These are phyloP conservation scores for Stachybotrys chartarum DNA, from an alignment of 2,329 filamentous ascomycete genomes.

Conservation along the genomic window DNA sequence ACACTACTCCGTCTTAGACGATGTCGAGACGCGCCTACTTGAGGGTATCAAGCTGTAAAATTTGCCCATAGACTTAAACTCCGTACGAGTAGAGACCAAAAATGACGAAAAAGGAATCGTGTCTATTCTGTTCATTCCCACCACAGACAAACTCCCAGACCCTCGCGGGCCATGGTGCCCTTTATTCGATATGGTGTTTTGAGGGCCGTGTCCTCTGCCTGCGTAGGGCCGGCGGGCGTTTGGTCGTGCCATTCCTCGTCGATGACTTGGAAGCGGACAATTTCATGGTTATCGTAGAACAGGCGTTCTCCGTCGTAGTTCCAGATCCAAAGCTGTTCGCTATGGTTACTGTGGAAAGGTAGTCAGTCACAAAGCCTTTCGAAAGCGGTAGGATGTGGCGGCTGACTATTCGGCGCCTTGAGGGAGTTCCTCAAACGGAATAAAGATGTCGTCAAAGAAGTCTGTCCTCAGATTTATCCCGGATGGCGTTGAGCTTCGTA, in stretches of 20 bases:
- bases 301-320: conserved; percentile 65
- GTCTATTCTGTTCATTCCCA: conserved; percentile 38
- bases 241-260: conserved; percentile 90
- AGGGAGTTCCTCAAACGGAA: conserved; percentile 67
- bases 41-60: conserved; percentile 36
- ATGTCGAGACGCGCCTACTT: conserved; percentile 78
- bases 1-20: conserved; percentile 85
- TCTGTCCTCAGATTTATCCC: conserved; percentile 77
- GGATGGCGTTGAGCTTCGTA: conserved; percentile 63
- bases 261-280: conserved; percentile 78
- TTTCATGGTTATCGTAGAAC: conserved; percentile 86
- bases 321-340: conserved; percentile 81
- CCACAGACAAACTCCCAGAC: conserved; percentile 57
- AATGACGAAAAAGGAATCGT: conserved; percentile 1
- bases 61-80: conserved; percentile 15
- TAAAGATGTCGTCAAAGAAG: conserved; percentile 90
- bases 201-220: conserved; percentile 53
- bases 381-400: conserved; percentile 6
- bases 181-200: conserved; percentile 67
- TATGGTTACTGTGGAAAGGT: conserved; percentile 49
- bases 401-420: conserved; percentile 69
- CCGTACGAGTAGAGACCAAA: neutral
- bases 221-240: conserved; percentile 59
- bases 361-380: conserved; percentile 5
- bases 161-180: conserved; percentile 56